Evolutionary conservation across 352 stramenopile genomes (phyloP), one percentile per base, ranked within the genome.

Genomic region (Globisporangium barbulae): DNA sequence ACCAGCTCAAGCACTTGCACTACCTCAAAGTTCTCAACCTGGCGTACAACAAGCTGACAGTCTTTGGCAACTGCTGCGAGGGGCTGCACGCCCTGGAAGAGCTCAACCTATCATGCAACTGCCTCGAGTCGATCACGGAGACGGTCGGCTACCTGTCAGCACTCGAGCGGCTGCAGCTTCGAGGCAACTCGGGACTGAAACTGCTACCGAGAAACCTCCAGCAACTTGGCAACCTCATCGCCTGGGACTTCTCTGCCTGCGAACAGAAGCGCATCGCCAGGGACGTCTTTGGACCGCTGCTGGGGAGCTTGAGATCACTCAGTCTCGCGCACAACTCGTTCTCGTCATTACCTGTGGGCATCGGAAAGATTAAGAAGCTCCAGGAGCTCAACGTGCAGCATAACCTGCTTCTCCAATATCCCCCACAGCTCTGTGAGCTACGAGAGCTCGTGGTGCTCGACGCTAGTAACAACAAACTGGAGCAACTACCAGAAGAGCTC

Each of bases 61-160:
- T 9, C 12, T 89, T 90, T 59, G 80, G 78, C 1, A 76, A 81
- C 15, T 63, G 76, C 48, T 90, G 75, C 37, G 54, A 65, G 15
- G 72, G 74, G 2, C 52, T 89, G 6, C 25, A 48, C 0, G 66
- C 68, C 3, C 68, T 92, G 0, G 73, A 88, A 64, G 72, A 85
- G 31, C 73, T 94, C 30, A 75, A 86, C 30, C 37, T 92, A 2
- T 67, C 65, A 8, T 76, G 64, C 45, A 94, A 92, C 61, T 3
- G 59, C 28, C 60, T 90, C 2, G 65, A 72, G 55, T 21, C 37
- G 3, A 61, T 88, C 48, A 56, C 67, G 2, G 78, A 88, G 30
- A 61, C 63, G 12, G 63, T 88, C 8, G 71, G 78, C 1, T 61
- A 62, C 17, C 59, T 90, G 0, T n/a, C 64, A 13, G 69, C 64